A percentile compares a stretch with the other conserved stretches of the same genome.
These are phyloP conservation scores for Stemphylium beticola DNA, from an alignment of 2,329 filamentous ascomycete species.

Conservation along the genomic window DNA sequence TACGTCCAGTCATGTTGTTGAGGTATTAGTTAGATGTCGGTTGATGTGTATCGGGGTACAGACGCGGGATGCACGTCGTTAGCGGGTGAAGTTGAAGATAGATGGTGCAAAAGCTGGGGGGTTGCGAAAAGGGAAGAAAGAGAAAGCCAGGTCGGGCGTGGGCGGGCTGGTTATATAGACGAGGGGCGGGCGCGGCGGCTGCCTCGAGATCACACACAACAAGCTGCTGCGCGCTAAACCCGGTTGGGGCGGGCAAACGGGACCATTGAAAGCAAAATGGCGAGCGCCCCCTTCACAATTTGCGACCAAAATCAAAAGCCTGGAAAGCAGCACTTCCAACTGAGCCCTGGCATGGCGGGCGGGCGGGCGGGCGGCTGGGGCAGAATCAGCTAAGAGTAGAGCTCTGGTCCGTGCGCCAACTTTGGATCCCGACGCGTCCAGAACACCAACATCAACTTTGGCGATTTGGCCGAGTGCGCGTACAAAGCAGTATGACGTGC, in stretches of 20 bases:
- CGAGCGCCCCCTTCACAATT: constrained; percentile 16
- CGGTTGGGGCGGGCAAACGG: constrained; percentile 21
- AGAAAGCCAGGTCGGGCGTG: constrained; percentile 7
- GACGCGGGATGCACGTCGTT: constrained; percentile 10
- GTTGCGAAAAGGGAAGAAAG: constrained; percentile 24
- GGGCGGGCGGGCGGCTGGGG: constrained; percentile 1
- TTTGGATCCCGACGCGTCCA: constrained; percentile 10
- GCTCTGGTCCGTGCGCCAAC: constrained; percentile 17
- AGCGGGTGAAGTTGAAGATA: constrained; percentile 11
- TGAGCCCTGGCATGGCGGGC: constrained; percentile 9
- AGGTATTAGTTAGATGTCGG: constrained; percentile 31
- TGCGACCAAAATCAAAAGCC: constrained; percentile 25
- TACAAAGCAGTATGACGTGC: not conserved
- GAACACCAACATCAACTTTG: constrained; percentile 3
- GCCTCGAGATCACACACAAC: constrained; percentile 33
- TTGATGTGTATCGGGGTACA: constrained; percentile 21
- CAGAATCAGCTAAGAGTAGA: not conserved
- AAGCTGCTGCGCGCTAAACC: constrained; percentile 30
- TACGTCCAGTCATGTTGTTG: constrained; percentile 54
- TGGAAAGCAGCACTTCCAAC: constrained; percentile 29
- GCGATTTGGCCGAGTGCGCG: not conserved
- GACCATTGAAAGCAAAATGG: constrained; percentile 24
- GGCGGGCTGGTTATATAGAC: constrained; percentile 31
- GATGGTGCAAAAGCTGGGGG: constrained; percentile 20
- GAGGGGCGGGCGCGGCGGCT: constrained; percentile 25